Base-by-base conservation (phyloP, 768 basidiomycete species). In the Dioszegia hungarica region DNA sequence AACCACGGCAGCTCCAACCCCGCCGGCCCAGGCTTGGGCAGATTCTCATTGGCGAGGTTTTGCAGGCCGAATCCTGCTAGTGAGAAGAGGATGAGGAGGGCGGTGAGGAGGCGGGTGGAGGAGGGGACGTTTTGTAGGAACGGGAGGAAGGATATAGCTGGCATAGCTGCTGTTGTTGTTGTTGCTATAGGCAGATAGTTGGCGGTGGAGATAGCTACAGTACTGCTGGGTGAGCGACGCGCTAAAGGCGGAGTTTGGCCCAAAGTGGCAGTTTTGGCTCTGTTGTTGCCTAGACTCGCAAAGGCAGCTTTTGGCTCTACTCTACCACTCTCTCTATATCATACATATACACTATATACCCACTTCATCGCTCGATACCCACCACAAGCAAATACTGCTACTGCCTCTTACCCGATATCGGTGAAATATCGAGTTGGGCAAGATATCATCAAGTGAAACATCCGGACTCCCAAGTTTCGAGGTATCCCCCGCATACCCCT, bases 1-100 rank as follows among this genome's bases (percentile, higher is more conserved):
- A 94, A 80, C 77, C 87, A 93, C 28, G 86, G 84, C 27, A 77
- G 64, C 37, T 62, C 54, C 25, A 46, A 47, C 29, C 63, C 59
- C 3, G 36, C 28, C 34, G 22, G 22, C 3, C 36, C 36, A 22
- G 45, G 41, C 19, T 25, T n/a, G 29, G 44, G 39, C 25, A 20
- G 4, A 31, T 43, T 56, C 36, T 50, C 49, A 19, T 24, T 43
- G 4, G 44, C 44, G 2, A 68, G 40, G 15, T 28, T 37, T 1
- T 47, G 28, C 8, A 70, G 39, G 24, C 63, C 52, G 22, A 62
- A 41, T 5, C 52, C 62, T 20, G 57, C 55, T 17, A 70, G 40
- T 4, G 72, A 62, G 34, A 57, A 55, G 28, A 66, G 5, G 50
- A 74, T 24, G 33, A 72, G 54, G 14, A 63, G 57, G 20, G 59